Base-by-base conservation (phyloP, 768 basidiomycete genomes). In the Tremella fuciformis region DNA sequence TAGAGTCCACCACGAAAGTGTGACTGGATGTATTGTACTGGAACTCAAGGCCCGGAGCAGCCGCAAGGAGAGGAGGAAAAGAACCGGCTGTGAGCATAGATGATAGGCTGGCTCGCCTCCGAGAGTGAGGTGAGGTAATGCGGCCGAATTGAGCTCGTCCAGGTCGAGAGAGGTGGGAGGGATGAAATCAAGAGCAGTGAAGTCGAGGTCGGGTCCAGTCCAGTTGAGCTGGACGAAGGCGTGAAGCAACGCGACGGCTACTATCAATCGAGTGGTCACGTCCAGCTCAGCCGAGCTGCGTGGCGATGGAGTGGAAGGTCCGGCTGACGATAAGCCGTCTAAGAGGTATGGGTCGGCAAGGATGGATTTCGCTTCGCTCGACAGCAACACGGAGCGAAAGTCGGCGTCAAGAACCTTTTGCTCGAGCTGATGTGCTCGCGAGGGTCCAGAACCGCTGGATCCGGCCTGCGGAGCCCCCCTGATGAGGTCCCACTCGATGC, bases 51-150 rank as follows among this genome's bases (percentile, higher is more conserved):
- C 75, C 16, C 78, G 78, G 60, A 94, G 78, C 48, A 96, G 79
- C 22, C 89, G 78, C 67, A 87, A 83, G 0, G 93, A 84, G 55
- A 93, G 78, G 26, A 85, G 83, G 50, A 98, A 82, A 68, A 94
- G 85, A 19, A 83, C 76, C 6, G 91, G 82, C 38, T 77, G 78
- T 66, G 81, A 81, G 8, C 86, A 82, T 46, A 98, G 88, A 75
- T 98, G 96, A 78, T 98, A 99, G 0, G 89, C 91, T 8, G 96
- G 96, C 78, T 98, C 96, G 2, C 96, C 96, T 3, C 85, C 84
- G 60, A 83, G 84, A 0, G 92, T 86, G 42, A 99, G 83, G 61
- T 88, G 85, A 4, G 85, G 79, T 57, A 91, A 80, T 21, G 92
- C 84, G 48, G 83, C 83, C 25, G 79, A 76, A 67, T 91, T 83